Evolutionary conservation across 2,329 filamentous ascomycete genomes (phyloP).

Genomic region (Xylaria sp.): DNA sequence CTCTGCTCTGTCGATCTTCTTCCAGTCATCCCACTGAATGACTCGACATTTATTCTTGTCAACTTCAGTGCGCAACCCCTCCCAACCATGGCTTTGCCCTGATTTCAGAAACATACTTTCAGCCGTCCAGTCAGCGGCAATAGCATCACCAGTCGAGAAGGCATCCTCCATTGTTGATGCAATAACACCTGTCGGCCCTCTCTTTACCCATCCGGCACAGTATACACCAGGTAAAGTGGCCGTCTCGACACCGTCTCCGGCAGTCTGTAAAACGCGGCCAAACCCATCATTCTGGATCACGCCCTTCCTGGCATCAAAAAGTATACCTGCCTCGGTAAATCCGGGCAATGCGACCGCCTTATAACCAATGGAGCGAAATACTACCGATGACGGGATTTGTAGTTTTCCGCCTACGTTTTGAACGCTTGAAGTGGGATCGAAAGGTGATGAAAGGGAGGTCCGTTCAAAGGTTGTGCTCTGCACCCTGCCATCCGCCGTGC

Average conservation of each 20-base stretch:
- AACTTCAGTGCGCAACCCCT: constrained; percentile 73
- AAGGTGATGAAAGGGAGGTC: constrained; percentile 65
- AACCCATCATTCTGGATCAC: constrained; percentile 84
- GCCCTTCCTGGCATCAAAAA: constrained; percentile 79
- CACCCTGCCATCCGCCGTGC: constrained; percentile 60
- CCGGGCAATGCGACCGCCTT: constrained; percentile 81
- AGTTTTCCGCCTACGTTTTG: constrained; percentile 60
- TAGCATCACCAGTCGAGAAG: constrained; percentile 86
- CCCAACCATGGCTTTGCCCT: constrained; percentile 70
- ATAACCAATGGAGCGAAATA: constrained; percentile 96
- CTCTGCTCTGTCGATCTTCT: constrained; percentile 82
- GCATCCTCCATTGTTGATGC: constrained; percentile 96
- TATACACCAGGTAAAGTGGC: constrained; percentile 77
- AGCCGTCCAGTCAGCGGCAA: constrained; percentile 78
- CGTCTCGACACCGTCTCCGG: constrained; percentile 46
- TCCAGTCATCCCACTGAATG: constrained; percentile 88
- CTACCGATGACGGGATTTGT: constrained; percentile 72
- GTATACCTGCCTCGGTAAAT: constrained; percentile 76
- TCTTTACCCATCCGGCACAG: constrained; percentile 96
- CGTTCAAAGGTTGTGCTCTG: constrained; percentile 74
- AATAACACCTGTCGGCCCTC: constrained; percentile 93
- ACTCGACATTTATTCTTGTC: constrained; percentile 65
- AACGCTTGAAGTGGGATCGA: constrained; percentile 62
- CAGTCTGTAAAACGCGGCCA: constrained; percentile 71
- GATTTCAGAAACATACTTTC: constrained; percentile 54